Evolutionary conservation across 768 basidiomycete species (phyloP), one percentile per base, ranked within the genome.

Genomic region (Suillus lakei): DNA sequence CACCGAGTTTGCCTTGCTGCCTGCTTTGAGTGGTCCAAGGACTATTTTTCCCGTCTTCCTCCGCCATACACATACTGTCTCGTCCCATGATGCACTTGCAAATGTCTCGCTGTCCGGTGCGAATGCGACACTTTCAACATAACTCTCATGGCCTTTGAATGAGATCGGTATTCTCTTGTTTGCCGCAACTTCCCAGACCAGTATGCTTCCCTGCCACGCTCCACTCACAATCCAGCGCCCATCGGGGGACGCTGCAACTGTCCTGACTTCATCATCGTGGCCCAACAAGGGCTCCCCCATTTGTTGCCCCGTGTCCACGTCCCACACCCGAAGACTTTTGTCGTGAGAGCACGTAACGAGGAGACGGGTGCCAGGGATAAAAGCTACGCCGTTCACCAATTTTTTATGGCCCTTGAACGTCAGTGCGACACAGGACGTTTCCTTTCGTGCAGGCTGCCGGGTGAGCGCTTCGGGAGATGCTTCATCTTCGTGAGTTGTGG

Each of bases 401-500:
- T 13, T 23, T 48, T 48, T 7, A 23, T 48, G 46, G 23, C 46
- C 46, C 23, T 48, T 23, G 7, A 32, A 8, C 7, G 28, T 28
- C 26, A 46, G 10, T 28, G 46, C 7, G 18, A 48, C 26, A 44
- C 12, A 15, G 38, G 26, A 68, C 38, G 7, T 50, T 65, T 3
- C 44, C 44, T 34, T 73, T 71, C 23, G 36, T 36, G 36, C 26
- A 30, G 2, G 67, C 58, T 44, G 67, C 58, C 36, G 55, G 59
- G 15, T 62, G 46, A n/a, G 66, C 60, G 3, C 51, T 18, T 30
- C 16, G 3, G 51, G 15, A 0, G 18, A 53, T 53, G 28, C 9
- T 18, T 30, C 8, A 28, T 23, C 9, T 18, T 30, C 8, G 51
- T 23, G 2, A 3, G 10, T 48, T 12, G 46, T 23, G 12, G 5